Percentiles rank a stretch among this genome's conserved stretches.
These are phyloP conservation scores for Murraya paniculata DNA, from an alignment of 345 rosid genomes.

Conservation along the genomic window DNA sequence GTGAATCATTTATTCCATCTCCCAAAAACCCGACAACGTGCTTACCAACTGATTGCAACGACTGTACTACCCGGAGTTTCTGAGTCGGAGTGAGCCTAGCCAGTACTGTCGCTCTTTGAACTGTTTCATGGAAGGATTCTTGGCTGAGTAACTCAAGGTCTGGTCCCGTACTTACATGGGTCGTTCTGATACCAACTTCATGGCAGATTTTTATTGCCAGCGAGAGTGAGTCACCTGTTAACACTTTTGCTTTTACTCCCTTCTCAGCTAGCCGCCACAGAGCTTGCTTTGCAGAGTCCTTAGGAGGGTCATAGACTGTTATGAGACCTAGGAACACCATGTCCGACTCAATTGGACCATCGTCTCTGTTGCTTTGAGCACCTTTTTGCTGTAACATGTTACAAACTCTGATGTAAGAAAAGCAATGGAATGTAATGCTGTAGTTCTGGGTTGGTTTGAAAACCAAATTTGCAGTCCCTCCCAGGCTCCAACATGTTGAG, in stretches of 20 bases:
- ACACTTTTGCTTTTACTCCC: conserved; percentile 72
- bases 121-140: conserved; percentile 54
- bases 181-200: conserved; percentile 71
- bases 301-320: conserved; percentile 70
- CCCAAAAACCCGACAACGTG: conserved; percentile 66
- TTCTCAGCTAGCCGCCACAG: conserved; percentile 64
- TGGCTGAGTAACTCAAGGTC: conserved; percentile 60
- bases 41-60: conserved; percentile 52
- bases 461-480: too few species aligned
- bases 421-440: neutral
- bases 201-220: conserved; percentile 60
- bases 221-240: conserved; percentile 62
- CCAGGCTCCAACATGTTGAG: neutral
- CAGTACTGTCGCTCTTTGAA: conserved; percentile 57
- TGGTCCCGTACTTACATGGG: conserved; percentile 65
- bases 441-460: neutral
- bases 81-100: conserved; percentile 67
- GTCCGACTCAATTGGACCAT: conserved; percentile 44
- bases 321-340: conserved; percentile 63
- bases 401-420: conserved; percentile 10
- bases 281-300: conserved; percentile 77
- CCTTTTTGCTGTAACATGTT: conserved; percentile 32
- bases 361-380: conserved; percentile 21
- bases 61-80: conserved; percentile 63
- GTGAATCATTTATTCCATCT: conserved; percentile 66